phyloP scores from a whole-genome alignment of 2,329 filamentous ascomycete genomes.

The Colletotrichum sp. region DNA sequence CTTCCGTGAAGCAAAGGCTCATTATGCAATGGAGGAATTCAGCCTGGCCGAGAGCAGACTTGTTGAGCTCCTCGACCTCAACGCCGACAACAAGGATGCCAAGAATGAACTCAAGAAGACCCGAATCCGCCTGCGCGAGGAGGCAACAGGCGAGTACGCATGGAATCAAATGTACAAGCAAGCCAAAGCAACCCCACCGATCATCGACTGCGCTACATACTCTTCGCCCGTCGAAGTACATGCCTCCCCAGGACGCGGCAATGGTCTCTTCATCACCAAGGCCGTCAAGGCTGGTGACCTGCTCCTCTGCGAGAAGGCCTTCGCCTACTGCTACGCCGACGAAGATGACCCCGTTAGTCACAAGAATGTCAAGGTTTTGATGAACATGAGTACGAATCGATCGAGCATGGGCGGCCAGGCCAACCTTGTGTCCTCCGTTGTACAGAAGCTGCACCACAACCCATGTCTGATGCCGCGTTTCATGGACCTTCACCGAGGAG shows the following conservation, averaged over 20 bases:
- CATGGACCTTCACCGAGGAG: background rate
- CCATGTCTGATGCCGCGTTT: background rate
- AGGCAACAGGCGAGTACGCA: conserved; percentile 41
- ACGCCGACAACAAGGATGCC: conserved; percentile 38
- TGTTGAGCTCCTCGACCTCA: conserved; percentile 31
- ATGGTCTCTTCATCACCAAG: conserved; percentile 56
- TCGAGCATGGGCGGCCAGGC: conserved; percentile 41
- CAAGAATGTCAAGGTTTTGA: conserved; percentile 31
- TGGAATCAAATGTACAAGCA: conserved; percentile 42
- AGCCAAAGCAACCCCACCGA: conserved; percentile 38
- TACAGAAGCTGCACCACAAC: conserved; percentile 51
- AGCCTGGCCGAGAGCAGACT: conserved; percentile 36
- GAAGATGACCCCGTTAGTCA: conserved; percentile 16
- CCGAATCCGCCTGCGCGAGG: conserved; percentile 38
- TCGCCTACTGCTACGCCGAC: conserved; percentile 41
- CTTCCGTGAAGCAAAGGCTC: conserved; percentile 48
- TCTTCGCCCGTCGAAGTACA: conserved; percentile 45
- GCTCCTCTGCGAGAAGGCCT: conserved; percentile 62
- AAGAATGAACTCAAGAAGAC: conserved; percentile 33
- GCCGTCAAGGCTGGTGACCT: conserved; percentile 54
- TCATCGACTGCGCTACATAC: conserved; percentile 54
- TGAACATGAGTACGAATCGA: conserved; percentile 39
- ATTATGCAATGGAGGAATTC: conserved; percentile 48
- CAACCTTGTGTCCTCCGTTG: conserved; percentile 41
- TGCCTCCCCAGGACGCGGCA: conserved; percentile 43